Evolutionary conservation across 495 filamentous ascomycete species (phyloP).

Genomic region (Usnea hakonensis): DNA sequence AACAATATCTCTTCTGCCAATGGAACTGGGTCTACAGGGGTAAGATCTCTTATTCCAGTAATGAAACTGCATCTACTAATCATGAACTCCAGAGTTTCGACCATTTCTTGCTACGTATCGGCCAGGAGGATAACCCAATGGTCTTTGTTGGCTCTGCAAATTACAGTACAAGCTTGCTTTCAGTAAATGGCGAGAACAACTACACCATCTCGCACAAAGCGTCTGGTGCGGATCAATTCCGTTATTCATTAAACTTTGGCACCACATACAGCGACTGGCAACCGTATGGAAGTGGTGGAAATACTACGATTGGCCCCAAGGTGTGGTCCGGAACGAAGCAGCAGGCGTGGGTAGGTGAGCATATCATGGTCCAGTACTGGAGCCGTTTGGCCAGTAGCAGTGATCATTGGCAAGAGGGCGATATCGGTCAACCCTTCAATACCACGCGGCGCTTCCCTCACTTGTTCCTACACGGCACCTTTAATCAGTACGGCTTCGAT

Average conservation of each 20-base stretch:
- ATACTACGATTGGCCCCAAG: slow-evolving; percentile 31
- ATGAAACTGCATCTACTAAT: slow-evolving; percentile 43
- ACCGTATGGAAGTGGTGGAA: slow-evolving; percentile 36
- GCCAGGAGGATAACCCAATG: slow-evolving; percentile 39
- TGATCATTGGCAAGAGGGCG: slow-evolving; percentile 50
- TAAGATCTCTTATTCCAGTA: slow-evolving; percentile 40
- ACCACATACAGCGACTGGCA: slow-evolving; percentile 48
- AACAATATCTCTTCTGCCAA: slow-evolving; percentile 35
- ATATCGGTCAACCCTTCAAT: slow-evolving; percentile 33
- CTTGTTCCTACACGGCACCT: slow-evolving; percentile 51
- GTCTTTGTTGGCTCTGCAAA: slow-evolving; percentile 46
- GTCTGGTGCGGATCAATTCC: slow-evolving; percentile 51
- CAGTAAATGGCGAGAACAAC: slow-evolving; percentile 28
- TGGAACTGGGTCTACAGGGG: slow-evolving; percentile 33
- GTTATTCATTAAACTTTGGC: slow-evolving; percentile 49
- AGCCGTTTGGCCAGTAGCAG: slow-evolving; percentile 53
- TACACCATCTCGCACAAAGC: slow-evolving; percentile 47
- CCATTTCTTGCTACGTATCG: slow-evolving; percentile 40
- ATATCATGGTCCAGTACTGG: slow-evolving; percentile 59
- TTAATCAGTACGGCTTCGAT: slow-evolving; percentile 59
- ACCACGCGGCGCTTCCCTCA: slow-evolving; percentile 48
- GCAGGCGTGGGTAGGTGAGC: slow-evolving; percentile 54
- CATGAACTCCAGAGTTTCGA: slow-evolving; percentile 25
- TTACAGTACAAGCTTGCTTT: slow-evolving; percentile 45
- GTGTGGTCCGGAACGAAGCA: slow-evolving; percentile 44